Evolutionary conservation across 2,329 filamentous ascomycete species (phyloP).

Genomic region (Paraphaeosphaeria sporulosa): DNA sequence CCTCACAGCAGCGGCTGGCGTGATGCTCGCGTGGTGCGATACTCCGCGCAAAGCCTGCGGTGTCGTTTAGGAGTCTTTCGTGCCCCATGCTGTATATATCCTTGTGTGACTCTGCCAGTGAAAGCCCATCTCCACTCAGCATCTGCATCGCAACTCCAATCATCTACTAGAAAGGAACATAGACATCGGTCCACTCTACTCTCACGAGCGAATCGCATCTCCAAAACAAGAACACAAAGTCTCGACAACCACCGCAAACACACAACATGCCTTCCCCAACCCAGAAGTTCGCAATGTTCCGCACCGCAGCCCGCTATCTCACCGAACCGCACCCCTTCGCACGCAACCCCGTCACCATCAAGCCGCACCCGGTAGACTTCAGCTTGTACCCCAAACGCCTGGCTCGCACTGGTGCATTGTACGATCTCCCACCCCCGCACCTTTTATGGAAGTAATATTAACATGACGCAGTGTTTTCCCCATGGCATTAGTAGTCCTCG

Average conservation of each 20-base stretch:
- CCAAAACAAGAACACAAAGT: conserved; percentile 3
- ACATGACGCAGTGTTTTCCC: conserved; percentile 37
- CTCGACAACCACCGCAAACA: not conserved
- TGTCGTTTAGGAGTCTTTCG: conserved; percentile 3
- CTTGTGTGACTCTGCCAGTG: conserved; percentile 7
- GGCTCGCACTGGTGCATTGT: conserved; percentile 35
- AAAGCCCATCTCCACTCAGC: conserved; percentile 8
- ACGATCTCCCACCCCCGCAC: conserved; percentile 18
- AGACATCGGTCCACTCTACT: conserved; percentile 18
- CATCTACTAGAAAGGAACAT: conserved; percentile 8
- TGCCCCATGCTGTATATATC: conserved; percentile 6
- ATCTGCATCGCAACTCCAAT: conserved; percentile 16
- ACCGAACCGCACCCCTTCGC: conserved; percentile 47
- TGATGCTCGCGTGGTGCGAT: conserved; percentile 12
- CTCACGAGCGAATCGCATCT: not conserved
- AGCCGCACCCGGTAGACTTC: conserved; percentile 35
- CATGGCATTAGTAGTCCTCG: conserved; percentile 35
- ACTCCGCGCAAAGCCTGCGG: not conserved
- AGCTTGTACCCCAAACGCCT: conserved; percentile 32
- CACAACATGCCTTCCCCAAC: conserved; percentile 42
- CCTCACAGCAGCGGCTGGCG: not conserved
- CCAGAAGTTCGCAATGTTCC: conserved; percentile 40
- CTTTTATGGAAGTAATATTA: conserved; percentile 2
- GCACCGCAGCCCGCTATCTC: conserved; percentile 41
- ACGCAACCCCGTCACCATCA: conserved; percentile 36